Conservation (phyloP, 2,329 filamentous ascomycete species). For the Cryphonectria nitschkei region DNA sequence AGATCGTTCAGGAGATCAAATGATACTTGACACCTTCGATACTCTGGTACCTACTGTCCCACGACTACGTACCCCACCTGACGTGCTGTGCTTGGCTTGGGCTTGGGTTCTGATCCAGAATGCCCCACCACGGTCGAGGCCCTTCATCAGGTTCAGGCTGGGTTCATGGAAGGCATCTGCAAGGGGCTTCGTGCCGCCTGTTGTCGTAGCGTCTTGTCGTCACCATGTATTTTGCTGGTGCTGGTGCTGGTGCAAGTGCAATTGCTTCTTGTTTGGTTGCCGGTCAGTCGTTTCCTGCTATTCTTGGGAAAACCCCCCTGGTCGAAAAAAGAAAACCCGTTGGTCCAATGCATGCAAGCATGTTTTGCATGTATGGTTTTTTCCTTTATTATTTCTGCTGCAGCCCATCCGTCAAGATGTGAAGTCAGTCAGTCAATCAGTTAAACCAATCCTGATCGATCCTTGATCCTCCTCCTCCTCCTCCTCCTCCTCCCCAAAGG, state of each 20-base stretch:
- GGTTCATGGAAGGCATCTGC: not conserved
- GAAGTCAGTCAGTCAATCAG: not conserved
- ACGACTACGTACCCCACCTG: not conserved
- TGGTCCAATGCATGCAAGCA: not conserved
- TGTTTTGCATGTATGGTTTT: not conserved
- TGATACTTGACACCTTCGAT: not conserved
- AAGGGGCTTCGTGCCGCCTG: conserved; percentile 1
- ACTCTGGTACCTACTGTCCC: not conserved
- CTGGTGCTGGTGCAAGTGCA: not conserved
- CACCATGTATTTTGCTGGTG: not conserved
- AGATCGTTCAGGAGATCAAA: conserved; percentile 6
- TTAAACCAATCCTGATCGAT: not conserved
- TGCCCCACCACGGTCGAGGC: conserved; percentile 11
- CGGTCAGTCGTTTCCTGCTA: not conserved
- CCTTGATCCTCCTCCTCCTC: not conserved
- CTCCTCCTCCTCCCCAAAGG: not conserved
- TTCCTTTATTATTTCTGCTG: not conserved
- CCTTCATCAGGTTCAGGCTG: not conserved
- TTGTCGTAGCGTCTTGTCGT: not conserved
- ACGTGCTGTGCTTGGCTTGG: not conserved
- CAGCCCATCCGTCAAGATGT: not conserved
- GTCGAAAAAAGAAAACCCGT: not conserved
- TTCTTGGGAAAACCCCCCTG: not conserved
- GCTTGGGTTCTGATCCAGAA: not conserved
- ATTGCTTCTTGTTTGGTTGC: not conserved